Base-by-base conservation (phyloP, 495 filamentous ascomycete species). In the Lentithecium fluviatile region DNA sequence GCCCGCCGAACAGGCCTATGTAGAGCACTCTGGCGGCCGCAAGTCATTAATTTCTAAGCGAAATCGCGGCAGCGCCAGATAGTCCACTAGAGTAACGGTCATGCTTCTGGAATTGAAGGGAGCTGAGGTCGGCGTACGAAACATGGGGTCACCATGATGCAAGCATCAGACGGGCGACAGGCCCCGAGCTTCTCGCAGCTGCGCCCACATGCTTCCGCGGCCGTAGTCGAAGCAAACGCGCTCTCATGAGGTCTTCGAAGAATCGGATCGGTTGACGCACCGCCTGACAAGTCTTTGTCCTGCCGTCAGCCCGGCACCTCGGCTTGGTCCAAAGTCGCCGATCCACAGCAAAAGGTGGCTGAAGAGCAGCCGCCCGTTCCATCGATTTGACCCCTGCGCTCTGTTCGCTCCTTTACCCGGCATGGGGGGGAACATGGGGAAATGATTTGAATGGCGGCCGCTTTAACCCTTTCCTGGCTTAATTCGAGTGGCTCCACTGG, bases 341-440 rank as follows among this genome's bases (percentile, higher is more conserved):
- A 64, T 68, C 65, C 54, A 63, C 38, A 21, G 42, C 34, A 34
- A 48, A 32, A 53, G 45, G 64, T 67, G 53, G 64, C 64, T 67
- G 59, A 49, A 48, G 49, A 17, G 25, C n/a, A 32, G 36, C 40
- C 47, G 45, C 45, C 45, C 29, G 45, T 56, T 56, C 47, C 42
- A 34, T 59, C 20, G 49, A 57, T 53, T 2, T 34, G 23, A 48
- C 34, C 59, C 58, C 38, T 6, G 1, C 23, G 19, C 32, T 20
- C 46, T 25, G 53, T 29, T 36, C 25, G 19, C 32, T 43, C 34
- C 50, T 62, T 62, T 62, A 62, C 48, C 64, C 52, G 58, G 58
- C 64, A 19, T 50, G 64, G 46, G 19, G 48, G 26, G 38, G 45
- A 49, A 49, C 40, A 50, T 47, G 52, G 52, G 53, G 60, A 58